Evolutionary conservation across 352 stramenopile species (phyloP).

Genomic region (Phytophthora cryptogea): DNA sequence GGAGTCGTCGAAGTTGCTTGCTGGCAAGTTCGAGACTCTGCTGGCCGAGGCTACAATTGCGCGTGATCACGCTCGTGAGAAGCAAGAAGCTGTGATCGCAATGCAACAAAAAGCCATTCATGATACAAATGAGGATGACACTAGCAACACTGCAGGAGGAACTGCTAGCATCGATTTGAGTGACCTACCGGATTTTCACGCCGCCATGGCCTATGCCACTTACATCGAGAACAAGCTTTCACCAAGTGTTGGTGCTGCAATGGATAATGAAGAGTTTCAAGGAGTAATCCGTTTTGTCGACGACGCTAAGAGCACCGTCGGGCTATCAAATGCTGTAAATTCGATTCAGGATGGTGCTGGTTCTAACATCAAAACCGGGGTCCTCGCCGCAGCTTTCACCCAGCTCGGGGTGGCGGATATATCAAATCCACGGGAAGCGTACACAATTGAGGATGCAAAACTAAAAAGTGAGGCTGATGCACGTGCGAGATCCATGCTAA

Average conservation of each 20-base stretch:
- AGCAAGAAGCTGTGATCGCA: conserved; percentile 53
- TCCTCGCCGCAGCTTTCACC: conserved; percentile 19
- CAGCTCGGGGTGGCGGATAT: conserved; percentile 73
- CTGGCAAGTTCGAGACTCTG: conserved; percentile 41
- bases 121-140: conserved; percentile 51
- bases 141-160: conserved; percentile 33
- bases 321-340: conserved; percentile 24
- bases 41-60: conserved; percentile 52
- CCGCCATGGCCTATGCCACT: conserved; percentile 68
- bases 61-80: conserved; percentile 59
- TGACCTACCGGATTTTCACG: conserved; percentile 67
- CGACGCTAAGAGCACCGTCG: conserved; percentile 44
- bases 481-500: conserved; percentile 49
- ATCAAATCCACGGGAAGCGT: conserved; percentile 69
- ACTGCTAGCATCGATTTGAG: conserved; percentile 48
- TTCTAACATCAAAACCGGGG: conserved; percentile 14
- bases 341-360: conserved; percentile 12
- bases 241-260: conserved; percentile 26
- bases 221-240: conserved; percentile 65
- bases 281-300: conserved; percentile 54
- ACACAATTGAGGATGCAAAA: conserved; percentile 93
- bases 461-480: conserved; percentile 91
- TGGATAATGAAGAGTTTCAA: conserved; percentile 58
- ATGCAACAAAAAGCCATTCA: conserved; percentile 51
- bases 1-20: conserved; percentile 41